Conservation (phyloP, 352 stramenopile species). For the Thraustotheca clavata region DNA sequence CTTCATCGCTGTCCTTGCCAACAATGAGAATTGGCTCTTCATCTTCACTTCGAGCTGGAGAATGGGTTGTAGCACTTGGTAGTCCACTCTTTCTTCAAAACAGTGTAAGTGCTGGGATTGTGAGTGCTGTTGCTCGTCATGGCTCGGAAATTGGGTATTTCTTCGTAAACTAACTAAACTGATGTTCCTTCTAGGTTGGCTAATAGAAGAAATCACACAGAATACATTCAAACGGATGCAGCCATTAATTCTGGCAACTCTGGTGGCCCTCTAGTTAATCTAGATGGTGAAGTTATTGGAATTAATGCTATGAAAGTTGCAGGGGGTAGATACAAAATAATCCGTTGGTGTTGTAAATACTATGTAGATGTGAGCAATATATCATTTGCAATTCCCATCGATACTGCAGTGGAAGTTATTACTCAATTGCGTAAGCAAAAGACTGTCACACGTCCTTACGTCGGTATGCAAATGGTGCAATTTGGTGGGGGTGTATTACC, state of each 20-base stretch:
- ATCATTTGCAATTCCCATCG: slow-evolving; percentile 90
- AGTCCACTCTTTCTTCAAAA: slow-evolving; percentile 88
- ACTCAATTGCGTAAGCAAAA: slow-evolving; percentile 81
- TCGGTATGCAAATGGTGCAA: slow-evolving; percentile 89
- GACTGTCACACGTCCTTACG: slow-evolving; percentile 84
- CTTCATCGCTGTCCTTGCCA: slow-evolving; percentile 37
- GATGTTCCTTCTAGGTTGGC: not conserved
- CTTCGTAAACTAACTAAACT: too few relatives aligned
- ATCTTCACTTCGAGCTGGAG: slow-evolving; percentile 68
- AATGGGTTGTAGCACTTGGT: slow-evolving; percentile 90
- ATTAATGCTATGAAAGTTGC: slow-evolving; percentile 94
- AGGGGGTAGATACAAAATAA: slow-evolving; percentile 31
- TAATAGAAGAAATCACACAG: slow-evolving; percentile 46
- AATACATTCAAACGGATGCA: slow-evolving; percentile 93
- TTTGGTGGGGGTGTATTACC: slow-evolving; percentile 60
- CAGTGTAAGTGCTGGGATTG: slow-evolving; percentile 87
- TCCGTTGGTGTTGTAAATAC: not conserved
- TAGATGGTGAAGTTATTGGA: slow-evolving; percentile 89
- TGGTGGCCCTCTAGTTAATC: slow-evolving; percentile 88
- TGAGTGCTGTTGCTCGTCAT: slow-evolving; percentile 82
- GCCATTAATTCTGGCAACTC: slow-evolving; percentile 92
- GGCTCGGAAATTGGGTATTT: slow-evolving; percentile 81
- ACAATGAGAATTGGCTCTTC: slow-evolving; percentile 68
- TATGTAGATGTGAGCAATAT: slow-evolving; percentile 50
- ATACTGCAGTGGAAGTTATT: slow-evolving; percentile 85